phyloP scores from a whole-genome alignment of 2,329 filamentous ascomycete species.

The Chaetomium strumarium region DNA sequence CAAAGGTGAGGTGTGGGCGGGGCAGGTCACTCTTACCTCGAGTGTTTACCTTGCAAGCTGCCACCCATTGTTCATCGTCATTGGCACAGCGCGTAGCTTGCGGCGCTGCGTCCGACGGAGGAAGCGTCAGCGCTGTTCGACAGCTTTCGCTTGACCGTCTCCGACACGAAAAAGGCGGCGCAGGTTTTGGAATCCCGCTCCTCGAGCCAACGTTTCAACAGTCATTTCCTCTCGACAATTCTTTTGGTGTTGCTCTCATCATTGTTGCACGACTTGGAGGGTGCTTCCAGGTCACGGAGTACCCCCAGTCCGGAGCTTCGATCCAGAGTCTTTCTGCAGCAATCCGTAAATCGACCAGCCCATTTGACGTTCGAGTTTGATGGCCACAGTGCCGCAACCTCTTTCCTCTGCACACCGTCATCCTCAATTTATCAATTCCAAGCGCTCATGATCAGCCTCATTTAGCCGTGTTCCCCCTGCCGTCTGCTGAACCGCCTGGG shows the following conservation, averaged over 20 bases:
- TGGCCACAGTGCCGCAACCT: constrained; percentile 1
- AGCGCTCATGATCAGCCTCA: constrained; percentile 2
- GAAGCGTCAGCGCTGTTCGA: not conserved
- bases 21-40: not conserved
- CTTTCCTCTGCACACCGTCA: constrained; percentile 2
- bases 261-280: not conserved
- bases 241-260: not conserved
- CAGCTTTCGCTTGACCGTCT: not conserved
- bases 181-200: constrained; percentile 1
- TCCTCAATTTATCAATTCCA: not conserved
- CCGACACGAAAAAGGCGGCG: constrained; percentile 7
- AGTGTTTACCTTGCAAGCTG: constrained; percentile 19
- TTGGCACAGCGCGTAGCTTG: constrained; percentile 7
- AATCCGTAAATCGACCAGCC: not conserved
- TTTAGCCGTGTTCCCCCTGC: not conserved
- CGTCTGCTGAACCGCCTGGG: not conserved
- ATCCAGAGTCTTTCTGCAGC: constrained; percentile 3
- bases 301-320: no score
- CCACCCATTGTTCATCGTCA: constrained; percentile 19
- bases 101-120: constrained; percentile 3
- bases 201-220: not conserved
- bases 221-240: not conserved
- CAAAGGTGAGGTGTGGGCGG: constrained; percentile 2
- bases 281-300: not conserved
- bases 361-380: not conserved